Evolutionary conservation across 2,329 filamentous ascomycete genomes (phyloP).

Genomic region (Colletotrichum chrysophilum): DNA sequence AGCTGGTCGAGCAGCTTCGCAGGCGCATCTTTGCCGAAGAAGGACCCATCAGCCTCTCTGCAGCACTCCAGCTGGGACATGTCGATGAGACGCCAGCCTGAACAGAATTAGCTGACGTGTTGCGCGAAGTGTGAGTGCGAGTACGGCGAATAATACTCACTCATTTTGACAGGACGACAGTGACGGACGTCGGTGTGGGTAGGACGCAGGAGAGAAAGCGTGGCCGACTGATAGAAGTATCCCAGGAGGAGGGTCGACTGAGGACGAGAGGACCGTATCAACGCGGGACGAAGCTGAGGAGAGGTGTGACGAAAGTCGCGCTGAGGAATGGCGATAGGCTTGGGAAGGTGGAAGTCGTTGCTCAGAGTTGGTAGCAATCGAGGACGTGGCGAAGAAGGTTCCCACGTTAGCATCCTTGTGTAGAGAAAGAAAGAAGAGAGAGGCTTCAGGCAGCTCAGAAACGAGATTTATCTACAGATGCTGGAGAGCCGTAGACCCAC

Average conservation of each 20-base stretch:
- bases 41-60: neutral
- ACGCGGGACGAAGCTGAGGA: neutral
- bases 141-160: neutral
- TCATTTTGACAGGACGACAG: neutral
- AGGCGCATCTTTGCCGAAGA: neutral
- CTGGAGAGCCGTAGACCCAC: neutral
- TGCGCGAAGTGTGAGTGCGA: neutral
- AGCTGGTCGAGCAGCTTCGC: neutral
- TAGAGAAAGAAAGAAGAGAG: neutral
- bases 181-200: neutral
- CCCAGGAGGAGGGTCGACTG: fast-evolving
- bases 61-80: neutral
- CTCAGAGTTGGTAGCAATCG: neutral
- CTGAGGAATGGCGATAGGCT: neutral
- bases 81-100: neutral
- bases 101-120: neutral
- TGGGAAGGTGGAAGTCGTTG: neutral
- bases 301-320: neutral
- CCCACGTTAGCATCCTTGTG: neutral
- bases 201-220: fast-evolving
- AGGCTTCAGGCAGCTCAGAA: neutral
- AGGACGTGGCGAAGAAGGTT: neutral
- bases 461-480: neutral
- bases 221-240: fast-evolving
- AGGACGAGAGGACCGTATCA: neutral